Conservation (phyloP, 306 rosid genomes). For the Dalbergia oliveri region DNA sequence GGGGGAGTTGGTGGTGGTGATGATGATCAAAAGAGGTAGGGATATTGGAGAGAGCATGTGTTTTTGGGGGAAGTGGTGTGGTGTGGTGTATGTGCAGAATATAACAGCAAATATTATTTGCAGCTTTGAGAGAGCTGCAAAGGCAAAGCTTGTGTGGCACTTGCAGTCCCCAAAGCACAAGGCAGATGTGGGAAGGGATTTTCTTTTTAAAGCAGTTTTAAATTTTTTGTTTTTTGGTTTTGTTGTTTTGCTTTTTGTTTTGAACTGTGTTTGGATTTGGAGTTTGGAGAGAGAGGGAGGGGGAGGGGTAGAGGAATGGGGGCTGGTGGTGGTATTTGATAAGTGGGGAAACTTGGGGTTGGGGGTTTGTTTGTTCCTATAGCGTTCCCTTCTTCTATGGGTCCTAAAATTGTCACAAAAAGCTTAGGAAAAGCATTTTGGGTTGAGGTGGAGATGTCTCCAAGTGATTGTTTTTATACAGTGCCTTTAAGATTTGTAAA, state of each 20-base stretch:
- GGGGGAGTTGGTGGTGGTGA: slow-evolving; percentile 33
- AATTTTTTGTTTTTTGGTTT: slow-evolving; percentile 39
- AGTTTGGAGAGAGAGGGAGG: background rate
- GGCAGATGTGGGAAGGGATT: slow-evolving; percentile 42
- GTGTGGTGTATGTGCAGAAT: slow-evolving; percentile 44
- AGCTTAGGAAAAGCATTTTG: slow-evolving; percentile 59
- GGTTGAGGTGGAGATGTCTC: slow-evolving; percentile 74
- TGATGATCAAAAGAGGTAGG: slow-evolving; percentile 54
- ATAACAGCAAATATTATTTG: slow-evolving; percentile 50
- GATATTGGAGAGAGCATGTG: slow-evolving; percentile 73
- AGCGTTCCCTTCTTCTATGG: slow-evolving; percentile 56
- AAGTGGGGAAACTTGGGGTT: slow-evolving; percentile 49
- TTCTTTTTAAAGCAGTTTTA: slow-evolving; percentile 36
- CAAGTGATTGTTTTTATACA: slow-evolving; percentile 50
- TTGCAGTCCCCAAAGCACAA: slow-evolving; percentile 75
- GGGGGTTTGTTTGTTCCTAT: slow-evolving; percentile 12
- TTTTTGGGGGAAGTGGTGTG: slow-evolving; percentile 56
- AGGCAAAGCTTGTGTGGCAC: slow-evolving; percentile 42
- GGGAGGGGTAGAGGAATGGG: slow-evolving; percentile 31
- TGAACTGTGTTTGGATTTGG: slow-evolving; percentile 54
- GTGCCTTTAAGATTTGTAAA: slow-evolving; percentile 49
- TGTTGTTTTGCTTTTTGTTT: slow-evolving; percentile 58
- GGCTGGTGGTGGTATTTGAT: slow-evolving; percentile 45
- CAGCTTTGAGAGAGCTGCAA: slow-evolving; percentile 70
- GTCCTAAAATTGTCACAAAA: slow-evolving; percentile 45